A percentile compares a stretch with the other conserved stretches of the same genome.
These are phyloP conservation scores for Sambucus nigra DNA, from an alignment of 129 eudicot species.

Conservation along the genomic window DNA sequence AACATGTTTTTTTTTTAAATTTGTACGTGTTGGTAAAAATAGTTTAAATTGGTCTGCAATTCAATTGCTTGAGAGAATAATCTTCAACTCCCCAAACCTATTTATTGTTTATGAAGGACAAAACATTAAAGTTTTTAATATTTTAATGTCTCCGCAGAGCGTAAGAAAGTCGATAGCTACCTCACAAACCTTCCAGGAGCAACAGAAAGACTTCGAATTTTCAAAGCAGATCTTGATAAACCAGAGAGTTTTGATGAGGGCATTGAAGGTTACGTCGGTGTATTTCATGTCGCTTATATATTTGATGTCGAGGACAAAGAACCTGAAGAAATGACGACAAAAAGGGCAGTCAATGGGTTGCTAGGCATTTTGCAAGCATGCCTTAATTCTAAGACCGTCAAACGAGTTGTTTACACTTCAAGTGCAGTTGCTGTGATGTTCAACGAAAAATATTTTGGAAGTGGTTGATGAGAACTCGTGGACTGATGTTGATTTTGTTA, in stretches of 20 bases:
- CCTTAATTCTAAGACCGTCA: constrained; percentile 36
- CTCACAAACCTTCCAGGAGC: constrained; percentile 39
- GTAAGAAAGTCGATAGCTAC: constrained; percentile 26
- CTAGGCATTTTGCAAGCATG: constrained; percentile 36
- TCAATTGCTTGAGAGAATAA: too few species aligned
- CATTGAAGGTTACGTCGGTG: constrained; percentile 36
- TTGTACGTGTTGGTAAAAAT: too few species aligned
- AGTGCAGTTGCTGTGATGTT: constrained; percentile 10
- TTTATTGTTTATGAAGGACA: too few species aligned
- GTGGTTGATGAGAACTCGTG: constrained; percentile 32
- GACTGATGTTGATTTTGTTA: constrained; percentile 32
- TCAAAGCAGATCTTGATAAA: constrained; percentile 31
- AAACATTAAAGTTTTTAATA: too few species aligned
- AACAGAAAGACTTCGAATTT: constrained; percentile 27
- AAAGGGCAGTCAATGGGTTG: constrained; percentile 12
- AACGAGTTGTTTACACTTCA: constrained; percentile 36
- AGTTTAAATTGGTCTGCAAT: too few species aligned
- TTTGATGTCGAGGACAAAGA: too few species aligned
- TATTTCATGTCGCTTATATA: constrained; percentile 49
- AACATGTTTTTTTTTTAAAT: too few species aligned
- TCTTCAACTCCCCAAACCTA: too few species aligned
- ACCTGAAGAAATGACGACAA: constrained; percentile 17
- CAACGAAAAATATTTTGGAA: not conserved
- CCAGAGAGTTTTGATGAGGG: constrained; percentile 32
- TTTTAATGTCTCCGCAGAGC: too few species aligned